These are phyloP conservation scores for Collybiopsis luxurians DNA, from an alignment of 768 basidiomycete species.

Conservation along the genomic window DNA sequence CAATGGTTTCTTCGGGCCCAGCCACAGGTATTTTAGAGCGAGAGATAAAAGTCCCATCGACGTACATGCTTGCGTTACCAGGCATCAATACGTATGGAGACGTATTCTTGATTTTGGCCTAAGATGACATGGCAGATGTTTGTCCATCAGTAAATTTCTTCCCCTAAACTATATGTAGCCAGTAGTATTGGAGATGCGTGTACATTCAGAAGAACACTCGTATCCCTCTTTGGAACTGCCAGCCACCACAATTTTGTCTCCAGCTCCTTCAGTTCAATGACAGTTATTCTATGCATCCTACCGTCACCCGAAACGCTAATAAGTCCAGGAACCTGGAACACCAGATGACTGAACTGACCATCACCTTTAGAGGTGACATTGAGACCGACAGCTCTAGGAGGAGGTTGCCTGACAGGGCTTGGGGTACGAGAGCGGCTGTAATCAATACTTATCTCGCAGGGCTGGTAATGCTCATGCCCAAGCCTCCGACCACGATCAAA, in stretches of 20 bases:
- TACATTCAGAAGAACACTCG: slow-evolving; percentile 38
- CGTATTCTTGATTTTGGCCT: slow-evolving; percentile 51
- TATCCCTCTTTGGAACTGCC: slow-evolving; percentile 35
- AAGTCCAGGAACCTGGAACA: slow-evolving; percentile 32
- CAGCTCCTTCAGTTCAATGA: slow-evolving; percentile 29
- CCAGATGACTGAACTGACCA: slow-evolving; percentile 35
- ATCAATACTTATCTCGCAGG: too few species aligned
- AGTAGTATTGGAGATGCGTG: neutral
- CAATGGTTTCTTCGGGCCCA: slow-evolving; percentile 41
- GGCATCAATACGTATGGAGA: slow-evolving; percentile 50
- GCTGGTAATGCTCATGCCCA: too few species aligned
- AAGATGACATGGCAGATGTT: neutral
- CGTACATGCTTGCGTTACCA: slow-evolving; percentile 48
- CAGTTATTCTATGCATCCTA: slow-evolving; percentile 37
- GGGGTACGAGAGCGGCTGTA: neutral
- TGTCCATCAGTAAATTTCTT: too few species aligned
- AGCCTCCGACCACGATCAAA: too few species aligned
- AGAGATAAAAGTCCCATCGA: slow-evolving; percentile 57
- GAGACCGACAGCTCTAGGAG: too few species aligned
- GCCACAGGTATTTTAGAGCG: slow-evolving; percentile 39
- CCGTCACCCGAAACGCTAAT: slow-evolving; percentile 41
- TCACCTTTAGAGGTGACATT: slow-evolving; percentile 34
- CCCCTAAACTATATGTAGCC: neutral
- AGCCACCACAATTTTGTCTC: slow-evolving; percentile 42
- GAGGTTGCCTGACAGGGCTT: neutral